phyloP scores from a whole-genome alignment of 2,329 filamentous ascomycete species.

The Aspergillus candidus region DNA sequence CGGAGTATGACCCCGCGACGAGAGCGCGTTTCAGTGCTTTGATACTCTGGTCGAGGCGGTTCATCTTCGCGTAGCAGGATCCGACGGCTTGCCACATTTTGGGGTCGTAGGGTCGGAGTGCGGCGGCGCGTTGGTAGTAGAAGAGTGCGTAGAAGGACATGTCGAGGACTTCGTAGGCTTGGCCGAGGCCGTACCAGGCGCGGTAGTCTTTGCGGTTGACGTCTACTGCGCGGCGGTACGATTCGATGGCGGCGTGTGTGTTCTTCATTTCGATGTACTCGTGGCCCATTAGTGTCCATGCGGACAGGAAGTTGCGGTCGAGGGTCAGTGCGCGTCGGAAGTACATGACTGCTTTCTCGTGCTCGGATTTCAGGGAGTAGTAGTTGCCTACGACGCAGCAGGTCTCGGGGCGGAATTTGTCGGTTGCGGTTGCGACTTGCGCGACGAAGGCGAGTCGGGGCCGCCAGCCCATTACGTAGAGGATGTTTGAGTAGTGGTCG shows the following conservation, averaged over 20 bases:
- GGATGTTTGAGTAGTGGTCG: constrained; percentile 94
- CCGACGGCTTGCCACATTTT: constrained; percentile 99
- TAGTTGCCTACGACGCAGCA: constrained; percentile 97
- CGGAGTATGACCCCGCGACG: constrained; percentile 80
- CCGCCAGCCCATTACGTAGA: constrained; percentile 83
- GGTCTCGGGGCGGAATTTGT: constrained; percentile 94
- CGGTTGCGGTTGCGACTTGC: constrained; percentile 80
- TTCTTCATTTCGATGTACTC: constrained; percentile 99
- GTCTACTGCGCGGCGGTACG: constrained; percentile 89
- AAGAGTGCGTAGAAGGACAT: constrained; percentile 97
- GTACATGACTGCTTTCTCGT: constrained; percentile 97
- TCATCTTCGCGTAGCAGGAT: constrained; percentile 85
- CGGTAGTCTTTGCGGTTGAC: constrained; percentile 94
- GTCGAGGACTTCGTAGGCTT: constrained; percentile 95
- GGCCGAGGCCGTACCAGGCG: constrained; percentile 94
- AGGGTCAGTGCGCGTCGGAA: constrained; percentile 88
- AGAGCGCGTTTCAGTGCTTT: constrained; percentile 90
- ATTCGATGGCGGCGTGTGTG: constrained; percentile 95
- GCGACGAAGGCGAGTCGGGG: constrained; percentile 90
- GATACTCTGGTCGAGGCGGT: constrained; percentile 80
- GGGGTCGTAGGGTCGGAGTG: constrained; percentile 87
- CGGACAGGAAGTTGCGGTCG: constrained; percentile 83
- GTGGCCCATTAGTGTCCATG: constrained; percentile 98
- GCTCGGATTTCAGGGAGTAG: constrained; percentile 86
- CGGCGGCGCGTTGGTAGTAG: constrained; percentile 95